These are phyloP conservation scores for Naganishia liquefaciens DNA, from an alignment of 1,284 basidiomycete species.

Conservation along the genomic window DNA sequence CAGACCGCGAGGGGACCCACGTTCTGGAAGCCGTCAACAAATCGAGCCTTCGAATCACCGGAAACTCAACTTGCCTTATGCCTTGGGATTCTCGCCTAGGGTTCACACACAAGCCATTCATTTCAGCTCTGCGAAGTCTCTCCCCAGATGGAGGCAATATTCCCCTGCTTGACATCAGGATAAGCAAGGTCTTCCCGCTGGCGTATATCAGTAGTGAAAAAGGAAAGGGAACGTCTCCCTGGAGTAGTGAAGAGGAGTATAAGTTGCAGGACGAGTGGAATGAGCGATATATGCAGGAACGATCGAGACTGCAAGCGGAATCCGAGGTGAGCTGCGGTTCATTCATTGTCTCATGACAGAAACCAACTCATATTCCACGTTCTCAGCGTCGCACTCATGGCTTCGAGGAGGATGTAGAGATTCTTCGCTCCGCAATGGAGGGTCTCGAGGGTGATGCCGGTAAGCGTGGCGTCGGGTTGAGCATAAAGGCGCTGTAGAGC, in stretches of 20 bases:
- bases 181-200: constrained; percentile 63
- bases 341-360: constrained; percentile 33
- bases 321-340: constrained; percentile 41
- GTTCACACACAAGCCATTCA: constrained; percentile 61
- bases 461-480: constrained; percentile 38
- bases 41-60: constrained; percentile 68
- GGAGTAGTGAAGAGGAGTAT: constrained; percentile 70
- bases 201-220: constrained; percentile 59
- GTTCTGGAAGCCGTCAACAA: constrained; percentile 74
- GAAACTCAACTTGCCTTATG: constrained; percentile 81
- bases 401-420: constrained; percentile 30
- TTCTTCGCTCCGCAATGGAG: constrained; percentile 21
- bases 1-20: constrained; percentile 74
- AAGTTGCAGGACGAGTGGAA: constrained; percentile 66
- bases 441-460: constrained; percentile 3
- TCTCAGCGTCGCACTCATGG: constrained; percentile 26
- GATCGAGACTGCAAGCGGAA: constrained; percentile 40
- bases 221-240: constrained; percentile 62
- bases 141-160: constrained; percentile 79
- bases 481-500: constrained; percentile 9
- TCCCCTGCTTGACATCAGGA: constrained; percentile 70
- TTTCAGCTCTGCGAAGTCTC: constrained; percentile 76
- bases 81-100: constrained; percentile 87
- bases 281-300: constrained; percentile 47
- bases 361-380: background rate